Evolutionary conservation across 257 asterid species (phyloP).

Genomic region (Nicotiana sylvestris): DNA sequence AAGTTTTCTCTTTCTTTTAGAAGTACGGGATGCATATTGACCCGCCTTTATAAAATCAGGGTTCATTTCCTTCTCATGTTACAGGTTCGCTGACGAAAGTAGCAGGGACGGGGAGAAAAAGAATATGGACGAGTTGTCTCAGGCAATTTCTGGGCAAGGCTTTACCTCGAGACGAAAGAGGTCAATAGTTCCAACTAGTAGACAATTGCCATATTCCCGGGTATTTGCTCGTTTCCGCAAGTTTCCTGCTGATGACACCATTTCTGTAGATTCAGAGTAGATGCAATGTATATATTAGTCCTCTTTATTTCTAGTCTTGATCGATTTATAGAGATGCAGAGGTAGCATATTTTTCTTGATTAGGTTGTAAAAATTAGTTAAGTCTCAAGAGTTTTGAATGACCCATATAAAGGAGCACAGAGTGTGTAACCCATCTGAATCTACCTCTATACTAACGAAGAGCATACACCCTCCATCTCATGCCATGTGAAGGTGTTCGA

Average conservation of each 20-base stretch:
- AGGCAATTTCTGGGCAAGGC: conserved; percentile 48
- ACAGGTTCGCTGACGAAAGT: conserved; percentile 50
- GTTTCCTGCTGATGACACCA: conserved; percentile 44
- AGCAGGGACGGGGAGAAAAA: conserved; percentile 34
- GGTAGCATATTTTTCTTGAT: background rate
- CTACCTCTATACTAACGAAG: background rate
- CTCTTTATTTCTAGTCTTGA: background rate
- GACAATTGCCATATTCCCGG: conserved; percentile 33
- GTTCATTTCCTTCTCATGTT: background rate
- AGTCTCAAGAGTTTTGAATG: background rate
- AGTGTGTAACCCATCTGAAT: background rate
- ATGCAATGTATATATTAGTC: background rate
- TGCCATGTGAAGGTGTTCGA: background rate
- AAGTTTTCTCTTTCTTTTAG: background rate
- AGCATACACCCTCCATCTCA: too few relatives aligned
- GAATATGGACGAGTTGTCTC: conserved; percentile 41
- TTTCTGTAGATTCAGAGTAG: conserved; percentile 54
- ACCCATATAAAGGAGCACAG: background rate
- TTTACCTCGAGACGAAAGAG: conserved; percentile 62
- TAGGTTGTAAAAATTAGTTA: background rate
- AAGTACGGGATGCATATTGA: background rate
- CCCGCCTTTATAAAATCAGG: background rate
- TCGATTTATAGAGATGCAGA: background rate
- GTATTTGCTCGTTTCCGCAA: conserved; percentile 54
- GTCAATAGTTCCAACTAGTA: conserved; percentile 33